A percentile compares a stretch with the other conserved stretches of the same genome.
phyloP scores from a whole-genome alignment of 2,329 filamentous ascomycete genomes.

The Alternaria consortialis region DNA sequence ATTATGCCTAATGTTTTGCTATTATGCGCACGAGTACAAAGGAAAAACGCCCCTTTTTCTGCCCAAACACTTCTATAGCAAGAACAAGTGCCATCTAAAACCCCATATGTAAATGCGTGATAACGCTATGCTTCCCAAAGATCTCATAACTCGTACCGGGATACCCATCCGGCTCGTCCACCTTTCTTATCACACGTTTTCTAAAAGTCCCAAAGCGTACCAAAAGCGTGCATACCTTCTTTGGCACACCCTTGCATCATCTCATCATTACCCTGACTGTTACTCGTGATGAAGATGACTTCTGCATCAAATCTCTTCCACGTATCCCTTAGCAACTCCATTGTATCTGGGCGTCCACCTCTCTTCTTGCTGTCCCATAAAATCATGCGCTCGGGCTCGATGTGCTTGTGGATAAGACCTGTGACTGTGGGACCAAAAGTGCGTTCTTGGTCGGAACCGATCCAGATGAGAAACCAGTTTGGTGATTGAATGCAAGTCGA shows the following conservation, averaged over 20 bases:
- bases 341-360: constrained; percentile 44
- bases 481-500: constrained; percentile 48
- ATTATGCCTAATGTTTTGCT: background rate
- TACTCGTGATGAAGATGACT: constrained; percentile 50
- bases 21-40: background rate
- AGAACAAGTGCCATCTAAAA: background rate
- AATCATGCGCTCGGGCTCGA: constrained; percentile 49
- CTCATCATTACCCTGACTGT: constrained; percentile 49
- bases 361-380: constrained; percentile 50
- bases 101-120: constrained; percentile 2
- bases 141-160: background rate
- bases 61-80: background rate
- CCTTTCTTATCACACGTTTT: background rate
- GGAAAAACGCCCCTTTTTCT: background rate
- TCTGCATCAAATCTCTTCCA: constrained; percentile 46
- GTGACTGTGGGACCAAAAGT: constrained; percentile 48
- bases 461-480: constrained; percentile 51
- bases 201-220: constrained; percentile 49
- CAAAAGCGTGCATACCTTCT: constrained; percentile 47
- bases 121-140: background rate
- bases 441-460: constrained; percentile 47
- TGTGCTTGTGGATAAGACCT: constrained; percentile 43
- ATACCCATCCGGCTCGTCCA: background rate
- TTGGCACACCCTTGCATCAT: constrained; percentile 49
- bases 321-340: constrained; percentile 45